Evolutionary conservation across 306 rosid species (phyloP).

Genomic region (Cucumis melo): DNA sequence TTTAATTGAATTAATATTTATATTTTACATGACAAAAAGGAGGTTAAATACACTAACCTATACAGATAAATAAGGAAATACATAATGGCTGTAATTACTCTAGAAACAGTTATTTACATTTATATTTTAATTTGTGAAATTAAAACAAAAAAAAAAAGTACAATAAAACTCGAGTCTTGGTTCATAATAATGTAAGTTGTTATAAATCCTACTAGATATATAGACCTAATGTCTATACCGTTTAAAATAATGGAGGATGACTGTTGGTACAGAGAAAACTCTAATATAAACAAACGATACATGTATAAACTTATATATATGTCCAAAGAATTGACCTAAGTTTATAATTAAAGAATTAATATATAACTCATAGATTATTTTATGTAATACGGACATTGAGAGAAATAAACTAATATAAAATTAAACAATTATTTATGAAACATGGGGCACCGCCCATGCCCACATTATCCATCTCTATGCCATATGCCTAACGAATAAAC

Average conservation of each 20-base stretch:
- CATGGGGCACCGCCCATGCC: conserved; percentile 6
- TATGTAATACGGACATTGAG: not conserved
- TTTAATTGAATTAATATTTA: too few relatives aligned
- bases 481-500: not conserved
- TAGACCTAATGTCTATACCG: not conserved
- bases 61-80: too few relatives aligned
- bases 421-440: not conserved
- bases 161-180: not conserved
- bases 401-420: not conserved
- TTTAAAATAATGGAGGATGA: not conserved
- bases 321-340: not conserved
- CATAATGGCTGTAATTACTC: too few relatives aligned
- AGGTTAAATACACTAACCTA: too few relatives aligned
- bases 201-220: not conserved
- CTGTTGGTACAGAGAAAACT: not conserved
- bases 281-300: not conserved
- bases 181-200: not conserved
- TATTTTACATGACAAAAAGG: too few relatives aligned
- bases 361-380: not conserved
- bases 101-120: too few relatives aligned
- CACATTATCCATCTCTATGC: not conserved
- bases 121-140: too few relatives aligned
- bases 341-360: not conserved
- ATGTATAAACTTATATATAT: not conserved
- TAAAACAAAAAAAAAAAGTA: not conserved